phyloP scores from a whole-genome alignment of 495 filamentous ascomycete species.

The Lasiosphaeria hispida region DNA sequence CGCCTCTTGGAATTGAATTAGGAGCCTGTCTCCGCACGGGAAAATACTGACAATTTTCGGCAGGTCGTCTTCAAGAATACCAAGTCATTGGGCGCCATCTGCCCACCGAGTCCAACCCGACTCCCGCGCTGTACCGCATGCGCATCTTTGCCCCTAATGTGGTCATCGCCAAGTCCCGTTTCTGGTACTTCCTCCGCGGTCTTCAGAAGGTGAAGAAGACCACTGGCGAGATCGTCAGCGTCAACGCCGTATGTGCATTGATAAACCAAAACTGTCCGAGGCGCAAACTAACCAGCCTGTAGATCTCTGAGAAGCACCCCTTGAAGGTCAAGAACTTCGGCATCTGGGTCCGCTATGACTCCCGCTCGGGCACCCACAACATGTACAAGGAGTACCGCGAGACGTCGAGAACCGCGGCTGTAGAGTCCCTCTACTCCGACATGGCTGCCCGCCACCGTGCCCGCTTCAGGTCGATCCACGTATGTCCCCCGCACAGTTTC shows the following conservation, averaged over 20 bases:
- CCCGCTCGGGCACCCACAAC: constrained; percentile 99
- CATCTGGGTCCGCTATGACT: constrained; percentile 99
- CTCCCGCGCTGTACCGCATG: constrained; percentile 99
- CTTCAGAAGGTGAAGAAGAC: constrained; percentile 99
- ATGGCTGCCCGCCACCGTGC: constrained; percentile 98
- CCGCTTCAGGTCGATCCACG: constrained; percentile 95
- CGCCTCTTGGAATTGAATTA: background rate
- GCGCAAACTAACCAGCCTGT: constrained; percentile 12
- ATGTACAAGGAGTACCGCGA: constrained; percentile 99
- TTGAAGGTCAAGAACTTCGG: constrained; percentile 99
- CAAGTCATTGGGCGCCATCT: constrained; percentile 99
- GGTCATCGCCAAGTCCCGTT: constrained; percentile 97
- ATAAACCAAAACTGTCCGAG: constrained; percentile 6
- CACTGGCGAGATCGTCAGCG: constrained; percentile 95
- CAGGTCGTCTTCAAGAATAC: constrained; percentile 99
- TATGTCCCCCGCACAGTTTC: constrained; percentile 46
- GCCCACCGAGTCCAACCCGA: constrained; percentile 91
- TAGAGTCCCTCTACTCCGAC: constrained; percentile 97
- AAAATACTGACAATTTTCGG: constrained; percentile 19
- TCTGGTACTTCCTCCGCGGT: constrained; percentile 99
- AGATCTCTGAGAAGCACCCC: constrained; percentile 98
- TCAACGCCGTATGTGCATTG: constrained; percentile 78
- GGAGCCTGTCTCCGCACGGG: background rate
- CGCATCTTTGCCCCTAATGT: constrained; percentile 97
- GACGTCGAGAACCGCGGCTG: constrained; percentile 90